Conservation (phyloP, 148 eudicot genomes). For the Camellia lanceoleosa region DNA sequence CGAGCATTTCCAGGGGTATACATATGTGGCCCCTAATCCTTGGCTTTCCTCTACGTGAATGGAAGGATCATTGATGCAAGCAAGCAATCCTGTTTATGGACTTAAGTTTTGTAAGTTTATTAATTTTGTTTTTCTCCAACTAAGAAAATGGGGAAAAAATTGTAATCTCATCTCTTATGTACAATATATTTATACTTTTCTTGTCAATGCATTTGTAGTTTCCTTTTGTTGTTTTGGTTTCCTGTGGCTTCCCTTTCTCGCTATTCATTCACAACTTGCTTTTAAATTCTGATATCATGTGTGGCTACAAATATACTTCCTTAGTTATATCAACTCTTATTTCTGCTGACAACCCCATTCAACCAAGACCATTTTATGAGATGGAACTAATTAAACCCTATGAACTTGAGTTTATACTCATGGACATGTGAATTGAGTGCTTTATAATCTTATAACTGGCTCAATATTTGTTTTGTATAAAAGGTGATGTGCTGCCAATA, state of each 20-base stretch:
- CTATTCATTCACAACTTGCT: not conserved
- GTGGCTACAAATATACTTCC: not conserved
- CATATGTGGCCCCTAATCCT: conserved; percentile 75
- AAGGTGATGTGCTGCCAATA: not conserved
- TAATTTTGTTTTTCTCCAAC: not conserved
- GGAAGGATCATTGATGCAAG: conserved; percentile 5
- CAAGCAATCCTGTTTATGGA: not conserved
- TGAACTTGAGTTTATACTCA: not conserved
- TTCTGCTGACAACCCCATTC: not conserved
- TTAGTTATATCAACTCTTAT: conserved; percentile 3
- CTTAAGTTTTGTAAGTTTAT: conserved; percentile 3
- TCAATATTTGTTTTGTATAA: not conserved
- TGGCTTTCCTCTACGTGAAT: conserved; percentile 58
- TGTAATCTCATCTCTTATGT: conserved; percentile 9
- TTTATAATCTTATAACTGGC: not conserved
- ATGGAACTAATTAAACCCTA: not conserved
- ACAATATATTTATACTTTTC: not conserved
- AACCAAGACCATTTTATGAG: not conserved
- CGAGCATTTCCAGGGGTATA: conserved; percentile 74
- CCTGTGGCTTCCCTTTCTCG: not conserved
- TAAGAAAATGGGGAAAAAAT: not conserved
- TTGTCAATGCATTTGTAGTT: conserved; percentile 8
- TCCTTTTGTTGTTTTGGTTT: not conserved
- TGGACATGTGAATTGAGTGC: no score
- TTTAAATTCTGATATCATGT: not conserved